Base-by-base conservation (phyloP, 768 basidiomycete species). In the Calocera viscosa region DNA sequence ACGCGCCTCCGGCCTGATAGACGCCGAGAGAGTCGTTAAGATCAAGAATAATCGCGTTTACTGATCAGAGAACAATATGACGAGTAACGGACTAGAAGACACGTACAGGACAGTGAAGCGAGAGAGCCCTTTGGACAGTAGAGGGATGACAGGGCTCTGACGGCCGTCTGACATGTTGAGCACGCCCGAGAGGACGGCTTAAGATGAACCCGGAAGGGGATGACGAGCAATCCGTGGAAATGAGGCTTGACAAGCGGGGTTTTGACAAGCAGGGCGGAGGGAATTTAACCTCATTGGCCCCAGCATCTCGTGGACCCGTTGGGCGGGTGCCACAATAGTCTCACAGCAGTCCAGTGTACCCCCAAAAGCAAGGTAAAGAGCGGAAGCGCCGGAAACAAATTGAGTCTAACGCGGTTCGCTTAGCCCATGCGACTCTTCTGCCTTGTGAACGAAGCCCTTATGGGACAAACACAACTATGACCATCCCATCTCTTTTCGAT, bases 151-250 rank as follows among this genome's bases (percentile, higher is more conserved):
- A 60, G 53, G 53, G 53, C 26, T 60, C 19, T 60, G 53, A 60
- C 53, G 53, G 53, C 53, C 53, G 53, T 60, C 53, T 60, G 53
- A 60, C 53, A 60, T 60, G 53, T 60, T 60, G 30, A 60, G 30
- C 53, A 26, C 24, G 53, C 53, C 53, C 53, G 53, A 60, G 19
- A 60, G 53, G 53, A 32, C 53, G 53, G 53, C 53, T 60, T 60
- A 60, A 60, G 53, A 60, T 60, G 53, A 32, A 60, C 53, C 53
- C 53, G 53, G 53, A 60, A 32, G 53, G 30, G 53, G 53, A 60
- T 60, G 53, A 60, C 53, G 53, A 60, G 53, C 53, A 60, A 32
- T 32, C 53, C 53, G 53, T 60, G 30, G 26, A 60, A 49, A 5
- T 32, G 26, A 60, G 24, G 30, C 53, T 32, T 60, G 53, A 60